These are phyloP conservation scores for Diaporthe nobilis DNA, from an alignment of 2,329 filamentous ascomycete species.

Conservation along the genomic window DNA sequence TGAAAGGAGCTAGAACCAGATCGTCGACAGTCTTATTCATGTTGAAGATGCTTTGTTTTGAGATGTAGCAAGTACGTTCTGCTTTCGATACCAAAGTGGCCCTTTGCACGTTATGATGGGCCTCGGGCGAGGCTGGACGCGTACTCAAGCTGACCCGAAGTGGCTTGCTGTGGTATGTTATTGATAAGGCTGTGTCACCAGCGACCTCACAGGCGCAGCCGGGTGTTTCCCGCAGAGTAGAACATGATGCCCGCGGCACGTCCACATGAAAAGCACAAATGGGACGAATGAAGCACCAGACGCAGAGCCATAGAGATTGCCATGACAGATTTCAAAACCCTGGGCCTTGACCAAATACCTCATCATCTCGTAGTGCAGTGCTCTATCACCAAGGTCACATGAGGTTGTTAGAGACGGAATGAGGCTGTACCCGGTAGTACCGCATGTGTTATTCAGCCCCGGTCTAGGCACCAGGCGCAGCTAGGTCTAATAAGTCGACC, in stretches of 20 bases:
- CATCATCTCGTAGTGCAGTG: not conserved
- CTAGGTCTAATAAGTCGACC: conserved; percentile 1
- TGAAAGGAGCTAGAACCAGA: conserved; percentile 37
- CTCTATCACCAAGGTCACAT: not conserved
- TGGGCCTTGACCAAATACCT: not conserved
- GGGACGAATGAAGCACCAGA: not conserved
- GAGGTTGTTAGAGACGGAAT: not conserved
- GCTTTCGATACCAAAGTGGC: no score
- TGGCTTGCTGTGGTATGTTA: conserved; percentile 1
- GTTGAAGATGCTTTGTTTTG: not conserved
- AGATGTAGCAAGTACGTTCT: not conserved
- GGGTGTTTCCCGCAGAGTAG: not conserved
- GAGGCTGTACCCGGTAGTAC: not conserved
- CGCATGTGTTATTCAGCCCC: conserved; percentile 3
- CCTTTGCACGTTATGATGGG: not conserved
- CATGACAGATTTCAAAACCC: not conserved
- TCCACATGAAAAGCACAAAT: not conserved
- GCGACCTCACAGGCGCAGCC: not conserved
- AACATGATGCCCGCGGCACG: not conserved
- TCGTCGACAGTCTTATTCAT: conserved; percentile 33
- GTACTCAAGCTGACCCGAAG: conserved; percentile 13
- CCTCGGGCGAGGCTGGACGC: not conserved
- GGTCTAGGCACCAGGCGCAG: not conserved
- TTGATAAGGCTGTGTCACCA: not conserved
- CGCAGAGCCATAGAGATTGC: not conserved